phyloP scores from a whole-genome alignment of 2,329 filamentous ascomycete genomes.

The Ceratocystis papillata region DNA sequence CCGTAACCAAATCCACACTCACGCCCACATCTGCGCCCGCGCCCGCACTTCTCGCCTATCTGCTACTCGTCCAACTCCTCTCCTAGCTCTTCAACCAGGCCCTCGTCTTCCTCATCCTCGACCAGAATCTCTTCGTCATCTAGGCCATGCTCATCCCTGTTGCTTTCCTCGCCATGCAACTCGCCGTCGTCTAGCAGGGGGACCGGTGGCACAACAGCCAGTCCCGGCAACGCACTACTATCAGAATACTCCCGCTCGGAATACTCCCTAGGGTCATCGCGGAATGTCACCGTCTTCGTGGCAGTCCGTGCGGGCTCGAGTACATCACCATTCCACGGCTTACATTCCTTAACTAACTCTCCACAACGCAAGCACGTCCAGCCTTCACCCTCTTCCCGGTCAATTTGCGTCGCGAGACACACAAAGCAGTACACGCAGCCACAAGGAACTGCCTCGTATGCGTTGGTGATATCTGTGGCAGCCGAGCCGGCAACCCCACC shows the following conservation, averaged over 20 bases:
- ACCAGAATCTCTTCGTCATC: constrained; percentile 11
- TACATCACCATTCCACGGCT: constrained; percentile 85
- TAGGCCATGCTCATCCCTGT: not conserved
- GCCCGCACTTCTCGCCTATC: no score
- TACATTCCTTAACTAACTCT: constrained; percentile 70
- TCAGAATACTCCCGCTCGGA: constrained; percentile 12
- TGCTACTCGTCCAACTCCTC: not conserved
- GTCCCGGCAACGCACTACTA: not conserved
- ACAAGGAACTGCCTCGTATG: constrained; percentile 82
- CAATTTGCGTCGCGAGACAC: constrained; percentile 79
- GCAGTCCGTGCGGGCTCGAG: constrained; percentile 45
- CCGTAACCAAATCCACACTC: not conserved
- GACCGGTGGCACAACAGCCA: constrained; percentile 11
- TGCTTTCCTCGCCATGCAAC: not conserved
- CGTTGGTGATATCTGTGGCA: constrained; percentile 89
- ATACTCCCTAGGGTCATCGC: constrained; percentile 39
- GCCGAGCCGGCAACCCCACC: constrained; percentile 77
- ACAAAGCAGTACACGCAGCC: constrained; percentile 94
- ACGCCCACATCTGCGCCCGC: no score
- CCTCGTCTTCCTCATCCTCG: constrained; percentile 19
- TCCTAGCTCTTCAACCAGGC: constrained; percentile 5
- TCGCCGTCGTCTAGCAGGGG: constrained; percentile 2
- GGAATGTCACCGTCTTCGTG: constrained; percentile 52
- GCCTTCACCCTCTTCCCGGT: constrained; percentile 86
- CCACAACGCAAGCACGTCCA: constrained; percentile 88